Conservation (phyloP, 1,139 yeast genomes). For the Tardiomyces depauwii region DNA sequence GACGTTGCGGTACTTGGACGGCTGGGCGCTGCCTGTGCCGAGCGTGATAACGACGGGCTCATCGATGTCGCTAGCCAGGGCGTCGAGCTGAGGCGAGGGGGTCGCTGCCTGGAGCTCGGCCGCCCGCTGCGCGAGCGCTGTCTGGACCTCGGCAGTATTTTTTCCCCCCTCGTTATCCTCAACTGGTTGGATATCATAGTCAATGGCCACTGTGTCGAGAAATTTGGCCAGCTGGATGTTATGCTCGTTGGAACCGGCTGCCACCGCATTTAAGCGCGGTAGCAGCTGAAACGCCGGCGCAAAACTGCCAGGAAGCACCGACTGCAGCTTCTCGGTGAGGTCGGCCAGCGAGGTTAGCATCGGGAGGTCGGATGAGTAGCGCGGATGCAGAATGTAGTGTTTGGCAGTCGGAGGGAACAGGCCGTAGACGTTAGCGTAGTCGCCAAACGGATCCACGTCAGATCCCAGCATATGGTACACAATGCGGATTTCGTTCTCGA, state of each 20-base stretch:
- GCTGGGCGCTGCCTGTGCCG: conserved; percentile 93
- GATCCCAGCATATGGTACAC: conserved; percentile 74
- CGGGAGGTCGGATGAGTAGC: conserved; percentile 49
- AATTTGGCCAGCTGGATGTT: background rate
- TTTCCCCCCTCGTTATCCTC: background rate
- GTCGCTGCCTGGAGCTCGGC: too few species aligned
- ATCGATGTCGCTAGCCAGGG: conserved; percentile 12
- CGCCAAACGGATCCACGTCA: conserved; percentile 39
- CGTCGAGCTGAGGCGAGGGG: background rate
- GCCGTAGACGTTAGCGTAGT: conserved; percentile 26
- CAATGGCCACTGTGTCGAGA: background rate
- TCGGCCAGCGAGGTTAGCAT: conserved; percentile 46
- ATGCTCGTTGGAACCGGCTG: too few species aligned
- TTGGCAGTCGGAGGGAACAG: conserved; percentile 37
- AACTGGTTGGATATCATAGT: background rate
- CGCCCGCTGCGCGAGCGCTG: too few species aligned
- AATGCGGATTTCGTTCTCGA: conserved; percentile 25
- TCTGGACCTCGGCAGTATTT: too few species aligned
- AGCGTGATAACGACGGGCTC: conserved; percentile 56
- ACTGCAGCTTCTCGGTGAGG: conserved; percentile 45
- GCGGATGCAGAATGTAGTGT: conserved; percentile 63
- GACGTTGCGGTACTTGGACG: conserved; percentile 77
- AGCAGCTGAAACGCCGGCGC: conserved; percentile 24
- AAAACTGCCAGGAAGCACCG: conserved; percentile 41
- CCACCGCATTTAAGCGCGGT: too few species aligned